Conservation (phyloP, 192 early-diverging fungal genomes). For the Coemansia sp. region DNA sequence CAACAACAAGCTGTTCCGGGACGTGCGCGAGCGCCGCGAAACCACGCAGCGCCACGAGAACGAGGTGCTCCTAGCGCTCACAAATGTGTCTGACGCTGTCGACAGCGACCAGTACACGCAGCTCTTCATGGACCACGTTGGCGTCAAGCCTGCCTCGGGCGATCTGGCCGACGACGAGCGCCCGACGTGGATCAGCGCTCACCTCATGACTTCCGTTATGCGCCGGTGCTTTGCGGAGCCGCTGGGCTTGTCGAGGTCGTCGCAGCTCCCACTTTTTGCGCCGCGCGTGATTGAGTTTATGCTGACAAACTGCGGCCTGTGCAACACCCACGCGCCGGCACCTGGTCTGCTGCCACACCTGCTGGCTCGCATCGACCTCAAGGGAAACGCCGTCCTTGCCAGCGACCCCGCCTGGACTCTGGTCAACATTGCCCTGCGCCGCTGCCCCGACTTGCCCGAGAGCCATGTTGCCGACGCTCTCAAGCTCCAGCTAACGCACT, state of each 20-base stretch:
- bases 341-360: conserved; percentile 51
- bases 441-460: conserved; percentile 54
- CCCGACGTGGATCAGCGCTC: conserved; percentile 50
- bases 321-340: conserved; percentile 51
- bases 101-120: conserved; percentile 52
- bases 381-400: conserved; percentile 14
- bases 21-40: conserved; percentile 35
- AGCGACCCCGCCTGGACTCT: conserved; percentile 43
- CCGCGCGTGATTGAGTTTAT: conserved; percentile 55
- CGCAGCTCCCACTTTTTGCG: conserved; percentile 52
- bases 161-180: conserved; percentile 8
- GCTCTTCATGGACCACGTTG: conserved; percentile 56
- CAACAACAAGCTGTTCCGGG: conserved; percentile 7
- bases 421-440: conserved; percentile 33
- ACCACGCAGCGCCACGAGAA: conserved; percentile 49
- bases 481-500: conserved; percentile 45
- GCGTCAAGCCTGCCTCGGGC: conserved; percentile 12
- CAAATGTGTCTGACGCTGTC: conserved; percentile 46
- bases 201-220: conserved; percentile 58
- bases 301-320: conserved; percentile 50
- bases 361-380: conserved; percentile 45
- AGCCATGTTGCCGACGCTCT: conserved; percentile 38
- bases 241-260: conserved; percentile 49
- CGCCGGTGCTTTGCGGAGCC: conserved; percentile 58
- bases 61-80: conserved; percentile 46